phyloP scores from a whole-genome alignment of 1,284 basidiomycete genomes.

The Melampsora americana region DNA sequence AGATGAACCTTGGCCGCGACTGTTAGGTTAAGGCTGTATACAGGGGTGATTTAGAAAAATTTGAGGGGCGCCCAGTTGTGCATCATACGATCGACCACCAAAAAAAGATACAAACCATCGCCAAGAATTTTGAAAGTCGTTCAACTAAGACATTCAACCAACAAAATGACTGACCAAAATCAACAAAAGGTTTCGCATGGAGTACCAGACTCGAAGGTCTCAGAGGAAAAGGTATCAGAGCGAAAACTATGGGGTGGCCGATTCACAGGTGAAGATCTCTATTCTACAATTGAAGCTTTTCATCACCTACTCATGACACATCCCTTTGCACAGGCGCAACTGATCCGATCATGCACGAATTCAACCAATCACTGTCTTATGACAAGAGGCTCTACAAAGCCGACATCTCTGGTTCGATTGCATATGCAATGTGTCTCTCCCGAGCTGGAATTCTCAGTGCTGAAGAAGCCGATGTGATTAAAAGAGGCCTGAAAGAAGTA shows the following conservation, averaged over 20 bases:
- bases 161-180: background rate
- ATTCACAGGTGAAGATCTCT: conserved; percentile 79
- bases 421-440: conserved; percentile 82
- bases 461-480: conserved; percentile 68
- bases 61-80: too few relatives aligned
- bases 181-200: too few relatives aligned
- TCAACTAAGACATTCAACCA: background rate
- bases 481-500: conserved; percentile 72
- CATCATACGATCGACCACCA: too few relatives aligned
- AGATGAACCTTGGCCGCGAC: too few relatives aligned
- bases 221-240: conserved; percentile 54
- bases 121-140: background rate
- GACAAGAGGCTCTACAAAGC: conserved; percentile 89
- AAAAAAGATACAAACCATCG: too few relatives aligned
- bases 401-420: conserved; percentile 90
- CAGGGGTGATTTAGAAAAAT: too few relatives aligned
- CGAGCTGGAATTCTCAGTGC: conserved; percentile 74
- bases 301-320: background rate
- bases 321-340: conserved; percentile 7
- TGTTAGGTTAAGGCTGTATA: too few relatives aligned
- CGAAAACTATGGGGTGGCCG: conserved; percentile 60
- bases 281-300: conserved; percentile 16
- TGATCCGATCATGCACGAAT: conserved; percentile 70
- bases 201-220: conserved; percentile 44
- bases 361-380: conserved; percentile 91